A percentile compares a stretch with the other conserved stretches of the same genome.
These are phyloP conservation scores for Chaetomium fimeti DNA, from an alignment of 495 filamentous ascomycete genomes.

Conservation along the genomic window DNA sequence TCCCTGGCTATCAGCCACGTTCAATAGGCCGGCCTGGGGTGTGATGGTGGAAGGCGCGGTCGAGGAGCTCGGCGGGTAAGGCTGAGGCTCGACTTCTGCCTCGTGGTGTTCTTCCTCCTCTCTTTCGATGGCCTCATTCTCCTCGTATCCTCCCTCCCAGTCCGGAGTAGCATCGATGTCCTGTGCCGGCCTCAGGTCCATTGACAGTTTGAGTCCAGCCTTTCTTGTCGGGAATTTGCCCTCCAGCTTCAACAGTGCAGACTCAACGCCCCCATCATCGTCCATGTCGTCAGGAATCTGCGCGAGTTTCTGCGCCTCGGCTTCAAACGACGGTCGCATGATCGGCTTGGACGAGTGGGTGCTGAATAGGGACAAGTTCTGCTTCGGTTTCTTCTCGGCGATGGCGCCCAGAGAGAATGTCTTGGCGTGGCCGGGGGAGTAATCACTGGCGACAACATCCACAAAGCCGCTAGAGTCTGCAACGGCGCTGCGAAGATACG, in stretches of 20 bases:
- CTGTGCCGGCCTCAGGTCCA: conserved; percentile 33
- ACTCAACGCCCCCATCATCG: conserved; percentile 90
- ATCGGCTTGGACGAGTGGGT: conserved; percentile 74
- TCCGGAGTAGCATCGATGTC: conserved; percentile 22
- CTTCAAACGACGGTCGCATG: conserved; percentile 83
- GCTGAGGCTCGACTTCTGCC: conserved; percentile 43
- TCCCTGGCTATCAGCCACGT: conserved; percentile 17
- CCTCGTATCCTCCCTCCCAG: conserved; percentile 18
- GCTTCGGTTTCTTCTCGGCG: conserved; percentile 49
- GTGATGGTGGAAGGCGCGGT: conserved; percentile 28
- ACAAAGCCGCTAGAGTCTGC: conserved; percentile 43
- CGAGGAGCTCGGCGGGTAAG: conserved; percentile 24
- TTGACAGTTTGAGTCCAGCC: conserved; percentile 39
- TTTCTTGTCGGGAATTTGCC: conserved; percentile 67
- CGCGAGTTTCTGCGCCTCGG: conserved; percentile 82
- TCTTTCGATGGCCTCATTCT: conserved; percentile 29
- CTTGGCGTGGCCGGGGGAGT: conserved; percentile 40
- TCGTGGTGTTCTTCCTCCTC: conserved; percentile 52
- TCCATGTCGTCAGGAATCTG: conserved; percentile 79
- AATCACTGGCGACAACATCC: conserved; percentile 46
- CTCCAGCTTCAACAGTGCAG: conserved; percentile 87
- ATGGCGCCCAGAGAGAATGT: conserved; percentile 59
- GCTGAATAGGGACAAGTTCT: conserved; percentile 60
- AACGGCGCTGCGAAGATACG: conserved; percentile 48
- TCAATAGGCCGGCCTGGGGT: conserved; percentile 28